A percentile compares a stretch with the other conserved stretches of the same genome.
These are phyloP conservation scores for Salvia rosmarinus DNA, from an alignment of 257 asterid genomes.

Conservation along the genomic window DNA sequence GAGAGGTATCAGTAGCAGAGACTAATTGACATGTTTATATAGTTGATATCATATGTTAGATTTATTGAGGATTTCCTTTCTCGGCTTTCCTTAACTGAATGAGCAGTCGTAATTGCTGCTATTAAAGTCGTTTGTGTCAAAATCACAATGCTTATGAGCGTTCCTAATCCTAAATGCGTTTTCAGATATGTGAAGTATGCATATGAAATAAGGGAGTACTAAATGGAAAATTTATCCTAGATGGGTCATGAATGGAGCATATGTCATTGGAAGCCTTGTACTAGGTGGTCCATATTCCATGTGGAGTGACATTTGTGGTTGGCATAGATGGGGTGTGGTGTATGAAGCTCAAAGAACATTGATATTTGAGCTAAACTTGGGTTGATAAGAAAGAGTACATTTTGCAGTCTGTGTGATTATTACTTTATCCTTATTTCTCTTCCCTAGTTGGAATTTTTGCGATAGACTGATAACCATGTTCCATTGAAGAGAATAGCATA, in stretches of 20 bases:
- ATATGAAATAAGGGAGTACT: neutral
- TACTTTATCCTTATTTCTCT: neutral
- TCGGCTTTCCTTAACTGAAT: neutral
- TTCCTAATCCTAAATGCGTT: slow-evolving; percentile 3
- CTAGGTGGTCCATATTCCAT: neutral
- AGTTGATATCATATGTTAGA: neutral
- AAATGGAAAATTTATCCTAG: neutral
- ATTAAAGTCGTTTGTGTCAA: slow-evolving; percentile 3
- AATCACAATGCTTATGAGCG: neutral
- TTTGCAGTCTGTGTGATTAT: neutral
- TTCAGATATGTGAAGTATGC: neutral
- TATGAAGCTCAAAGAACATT: neutral
- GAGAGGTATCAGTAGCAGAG: neutral
- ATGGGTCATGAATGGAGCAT: neutral
- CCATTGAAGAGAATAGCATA: neutral
- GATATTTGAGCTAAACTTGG: slow-evolving; percentile 16
- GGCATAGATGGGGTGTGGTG: neutral
- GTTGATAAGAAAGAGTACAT: slow-evolving; percentile 14
- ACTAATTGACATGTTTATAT: neutral
- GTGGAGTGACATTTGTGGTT: neutral
- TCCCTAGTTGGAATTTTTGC: neutral
- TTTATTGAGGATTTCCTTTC: neutral
- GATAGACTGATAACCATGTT: slow-evolving; percentile 8
- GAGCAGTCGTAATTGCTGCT: neutral
- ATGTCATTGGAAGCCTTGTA: neutral